Percentiles rank a stretch among this genome's conserved stretches.
phyloP scores from a whole-genome alignment of 1,284 basidiomycete genomes.

The Neotropicomus parvogracilis region DNA sequence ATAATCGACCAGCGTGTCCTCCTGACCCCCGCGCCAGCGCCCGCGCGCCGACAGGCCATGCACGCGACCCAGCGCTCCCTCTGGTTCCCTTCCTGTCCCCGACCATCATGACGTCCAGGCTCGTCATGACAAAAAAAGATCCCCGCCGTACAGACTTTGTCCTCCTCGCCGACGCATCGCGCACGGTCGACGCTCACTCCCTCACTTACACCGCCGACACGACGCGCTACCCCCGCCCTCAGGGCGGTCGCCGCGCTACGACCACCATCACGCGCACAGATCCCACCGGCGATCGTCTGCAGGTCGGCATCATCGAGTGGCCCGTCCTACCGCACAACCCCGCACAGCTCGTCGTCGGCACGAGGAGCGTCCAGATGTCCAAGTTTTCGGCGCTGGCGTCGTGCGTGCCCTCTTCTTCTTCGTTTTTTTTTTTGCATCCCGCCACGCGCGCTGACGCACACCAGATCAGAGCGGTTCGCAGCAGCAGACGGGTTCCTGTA shows the following conservation, averaged over 20 bases:
- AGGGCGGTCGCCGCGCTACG: conserved; percentile 16
- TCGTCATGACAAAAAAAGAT: conserved; percentile 27
- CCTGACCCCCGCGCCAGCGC: not conserved
- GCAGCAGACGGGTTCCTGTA: conserved; percentile 23
- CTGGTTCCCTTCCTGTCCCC: too few species aligned
- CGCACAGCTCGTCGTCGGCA: conserved; percentile 26
- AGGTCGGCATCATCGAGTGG: conserved; percentile 34
- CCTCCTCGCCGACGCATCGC: not conserved
- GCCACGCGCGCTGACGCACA: not conserved
- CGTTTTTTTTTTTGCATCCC: too few species aligned
- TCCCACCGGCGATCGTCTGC: conserved; percentile 19
- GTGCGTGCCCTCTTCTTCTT: conserved; percentile 10
- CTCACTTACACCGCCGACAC: conserved; percentile 25
- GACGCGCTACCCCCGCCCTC: conserved; percentile 1
- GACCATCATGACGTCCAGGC: conserved; percentile 20
- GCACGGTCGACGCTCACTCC: not conserved
- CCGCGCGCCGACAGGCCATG: not conserved
- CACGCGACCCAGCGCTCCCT: not conserved
- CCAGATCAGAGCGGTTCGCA: conserved; percentile 25
- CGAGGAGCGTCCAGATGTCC: conserved; percentile 24
- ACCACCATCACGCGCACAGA: conserved; percentile 28
- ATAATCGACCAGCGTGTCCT: conserved; percentile 1
- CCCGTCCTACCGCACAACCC: conserved; percentile 8
- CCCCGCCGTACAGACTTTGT: conserved; percentile 27
- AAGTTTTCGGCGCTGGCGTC: conserved; percentile 26